Evolutionary conservation across 2,329 filamentous ascomycete species (phyloP), one percentile per base, ranked within the genome.

Genomic region (Sclerotiophoma versabilis): DNA sequence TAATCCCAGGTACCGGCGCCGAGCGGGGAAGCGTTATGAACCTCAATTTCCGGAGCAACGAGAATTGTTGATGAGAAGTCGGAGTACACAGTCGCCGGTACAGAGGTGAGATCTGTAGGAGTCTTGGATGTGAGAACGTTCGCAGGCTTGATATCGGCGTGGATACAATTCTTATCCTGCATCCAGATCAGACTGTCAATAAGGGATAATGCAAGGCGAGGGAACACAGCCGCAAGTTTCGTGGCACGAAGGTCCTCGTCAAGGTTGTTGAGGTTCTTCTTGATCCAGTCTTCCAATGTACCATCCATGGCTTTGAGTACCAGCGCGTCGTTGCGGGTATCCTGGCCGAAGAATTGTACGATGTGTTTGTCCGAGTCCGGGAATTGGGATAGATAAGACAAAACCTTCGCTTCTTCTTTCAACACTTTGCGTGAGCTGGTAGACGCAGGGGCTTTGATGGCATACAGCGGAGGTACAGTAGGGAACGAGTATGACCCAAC

Each of bases 1-100:
- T 72, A 81, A 49, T 79, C 77, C 76, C 78, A 81, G 0, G 79
- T 81, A 0, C 78, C 79, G 33, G 71, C 76, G 36, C 77, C 78
- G 7, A 75, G 66, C 29, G 69, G 69, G 0, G 68, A 57, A n/a
- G 59, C 42, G 43, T 60, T 30, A 19, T 49, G 46, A 59, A 58
- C 12, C 50, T 52, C 46, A 2, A 58, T 29, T 9, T 57, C 33
- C 3, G 59, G 43, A 11, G 43, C 38, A 26, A 57, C 29, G 7
- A 69, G 54, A 22, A 66, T 61, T 20, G 76, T 72, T 10, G 77
- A 74, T 4, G 77, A 79, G 62, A 80, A 80, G 63, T 80, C 79
- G 14, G 78, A 74, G 59, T 71, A 79, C 25, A 74, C 71, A 50
- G 72, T 68, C 29, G 55, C 29, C 1, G 63, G 59, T 6, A 37